Percentiles rank a stretch among this genome's conserved stretches.
These are phyloP conservation scores for Gynostemma pentaphyllum DNA, from an alignment of 306 rosid species.

Conservation along the genomic window DNA sequence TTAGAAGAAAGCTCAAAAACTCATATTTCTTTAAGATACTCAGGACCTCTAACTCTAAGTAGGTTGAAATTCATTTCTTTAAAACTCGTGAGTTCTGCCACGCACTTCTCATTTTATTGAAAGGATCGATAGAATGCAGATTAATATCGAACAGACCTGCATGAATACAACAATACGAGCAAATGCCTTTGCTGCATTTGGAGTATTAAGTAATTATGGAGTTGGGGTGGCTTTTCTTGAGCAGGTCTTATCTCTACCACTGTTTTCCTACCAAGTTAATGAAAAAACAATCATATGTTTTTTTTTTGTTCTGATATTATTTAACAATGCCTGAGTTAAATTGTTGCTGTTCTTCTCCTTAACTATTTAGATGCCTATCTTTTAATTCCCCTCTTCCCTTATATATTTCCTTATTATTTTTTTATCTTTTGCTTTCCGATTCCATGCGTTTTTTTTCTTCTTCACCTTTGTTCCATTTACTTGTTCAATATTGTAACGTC, in stretches of 20 bases:
- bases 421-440: neutral
- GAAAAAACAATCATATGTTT: neutral
- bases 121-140: neutral
- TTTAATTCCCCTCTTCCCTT: neutral
- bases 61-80: too few relatives aligned
- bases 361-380: neutral
- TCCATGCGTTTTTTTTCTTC: neutral
- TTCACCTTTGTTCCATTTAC: too few relatives aligned
- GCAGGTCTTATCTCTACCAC: conserved; percentile 47
- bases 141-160: conserved; percentile 38
- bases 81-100: neutral
- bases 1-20: too few relatives aligned
- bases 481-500: too few relatives aligned
- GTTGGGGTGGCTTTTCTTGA: conserved; percentile 62
- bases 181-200: conserved; percentile 87
- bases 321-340: neutral
- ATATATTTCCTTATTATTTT: neutral
- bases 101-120: neutral
- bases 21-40: too few relatives aligned
- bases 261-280: neutral
- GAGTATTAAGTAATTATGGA: conserved; percentile 67
- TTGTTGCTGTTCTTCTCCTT: neutral
- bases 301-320: neutral
- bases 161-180: conserved; percentile 69
- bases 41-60: too few relatives aligned